phyloP scores from a whole-genome alignment of 495 filamentous ascomycete genomes.

The Cladorrhinum samala region DNA sequence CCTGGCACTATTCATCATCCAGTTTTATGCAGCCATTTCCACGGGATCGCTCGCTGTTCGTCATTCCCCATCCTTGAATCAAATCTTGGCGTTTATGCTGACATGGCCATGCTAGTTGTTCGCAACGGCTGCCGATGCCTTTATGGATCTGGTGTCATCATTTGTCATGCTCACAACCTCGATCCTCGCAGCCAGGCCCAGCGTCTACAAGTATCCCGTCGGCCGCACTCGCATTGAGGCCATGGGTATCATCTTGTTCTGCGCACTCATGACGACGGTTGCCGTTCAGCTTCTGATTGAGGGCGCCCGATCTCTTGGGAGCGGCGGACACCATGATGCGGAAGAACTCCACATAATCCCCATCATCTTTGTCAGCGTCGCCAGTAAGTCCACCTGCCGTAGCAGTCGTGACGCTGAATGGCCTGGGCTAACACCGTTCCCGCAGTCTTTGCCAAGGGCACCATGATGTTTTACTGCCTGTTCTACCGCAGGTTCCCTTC shows the following conservation, averaged over 20 bases:
- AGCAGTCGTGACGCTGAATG: conserved; percentile 7
- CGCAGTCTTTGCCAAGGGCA: conserved; percentile 41
- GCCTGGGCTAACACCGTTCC: too few species aligned
- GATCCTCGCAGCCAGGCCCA: conserved; percentile 44
- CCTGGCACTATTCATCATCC: conserved; percentile 51
- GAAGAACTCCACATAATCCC: conserved; percentile 43
- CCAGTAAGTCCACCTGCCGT: conserved; percentile 35
- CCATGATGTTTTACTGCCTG: conserved; percentile 48
- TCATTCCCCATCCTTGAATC: conserved; percentile 10
- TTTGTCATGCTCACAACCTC: conserved; percentile 51
- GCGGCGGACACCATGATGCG: conserved; percentile 29
- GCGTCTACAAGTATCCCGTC: conserved; percentile 52
- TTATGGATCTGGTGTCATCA: conserved; percentile 55
- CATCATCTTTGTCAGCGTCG: conserved; percentile 45
- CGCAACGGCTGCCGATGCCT: conserved; percentile 52
- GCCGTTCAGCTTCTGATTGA: conserved; percentile 49
- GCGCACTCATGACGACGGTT: conserved; percentile 52
- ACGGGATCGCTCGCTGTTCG: conserved; percentile 47
- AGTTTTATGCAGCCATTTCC: conserved; percentile 51
- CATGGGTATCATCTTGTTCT: conserved; percentile 54
- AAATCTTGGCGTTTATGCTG: conserved; percentile 13
- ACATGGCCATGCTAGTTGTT: conserved; percentile 38
- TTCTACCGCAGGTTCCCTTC: conserved; percentile 46
- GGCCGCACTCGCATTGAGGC: conserved; percentile 51
- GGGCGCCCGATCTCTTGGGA: conserved; percentile 40